Evolutionary conservation across 2,329 filamentous ascomycete species (phyloP).

Genomic region (Macroventuria anomochaeta): DNA sequence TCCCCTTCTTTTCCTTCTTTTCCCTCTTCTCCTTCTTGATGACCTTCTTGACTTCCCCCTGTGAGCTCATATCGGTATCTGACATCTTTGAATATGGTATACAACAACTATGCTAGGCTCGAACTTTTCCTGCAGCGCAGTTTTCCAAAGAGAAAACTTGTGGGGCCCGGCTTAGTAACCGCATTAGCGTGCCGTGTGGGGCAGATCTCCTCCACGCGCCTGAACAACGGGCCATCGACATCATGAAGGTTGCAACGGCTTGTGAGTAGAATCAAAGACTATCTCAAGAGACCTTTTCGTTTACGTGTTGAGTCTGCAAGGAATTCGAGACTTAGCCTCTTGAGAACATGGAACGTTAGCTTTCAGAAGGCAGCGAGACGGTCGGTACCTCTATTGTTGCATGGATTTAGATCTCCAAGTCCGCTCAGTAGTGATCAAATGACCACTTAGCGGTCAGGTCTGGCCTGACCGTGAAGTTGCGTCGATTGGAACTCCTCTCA

Average conservation of each 20-base stretch:
- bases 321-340: not conserved
- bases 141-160: slow-evolving; percentile 13
- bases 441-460: slow-evolving; percentile 10
- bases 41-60: slow-evolving; percentile 14
- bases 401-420: not conserved
- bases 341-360: not conserved
- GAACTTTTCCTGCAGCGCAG: slow-evolving; percentile 17
- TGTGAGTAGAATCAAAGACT: not conserved
- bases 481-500: slow-evolving; percentile 2
- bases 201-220: slow-evolving; percentile 1
- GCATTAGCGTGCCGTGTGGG: slow-evolving; percentile 17
- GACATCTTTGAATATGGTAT: slow-evolving; percentile 11
- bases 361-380: not conserved
- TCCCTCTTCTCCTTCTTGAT: slow-evolving; percentile 33
- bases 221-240: slow-evolving; percentile 2
- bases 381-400: not conserved
- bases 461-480: not conserved
- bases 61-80: slow-evolving; percentile 18
- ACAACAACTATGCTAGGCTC: not conserved
- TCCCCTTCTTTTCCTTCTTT: slow-evolving; percentile 36
- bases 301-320: not conserved
- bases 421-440: slow-evolving; percentile 2
- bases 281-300: not conserved
- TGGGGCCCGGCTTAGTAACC: slow-evolving; percentile 11
- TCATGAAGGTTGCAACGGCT: not conserved